Evolutionary conservation across 192 early-diverging fungal species (phyloP), one percentile per base, ranked within the genome.

Genomic region (Dissophora globulifera): DNA sequence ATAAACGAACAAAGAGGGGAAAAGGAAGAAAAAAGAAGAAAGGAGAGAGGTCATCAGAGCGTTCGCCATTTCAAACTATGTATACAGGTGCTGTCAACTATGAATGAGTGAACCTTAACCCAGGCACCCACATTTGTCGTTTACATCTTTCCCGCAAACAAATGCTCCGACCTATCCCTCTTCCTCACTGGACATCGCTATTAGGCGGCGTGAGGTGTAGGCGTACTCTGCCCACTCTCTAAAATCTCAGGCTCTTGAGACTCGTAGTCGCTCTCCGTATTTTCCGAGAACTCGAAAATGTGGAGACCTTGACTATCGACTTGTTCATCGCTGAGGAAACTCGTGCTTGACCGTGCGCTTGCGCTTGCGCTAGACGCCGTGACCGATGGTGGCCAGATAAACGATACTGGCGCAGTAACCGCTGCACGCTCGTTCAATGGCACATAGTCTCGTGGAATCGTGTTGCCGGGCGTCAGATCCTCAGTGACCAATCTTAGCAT

Each of bases 401-500:
- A 31, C 3, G 16, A 9, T 10, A 20, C 41, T 41, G 38, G 27
- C 15, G 33, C 40, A 11, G 49, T 23, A n/a, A 19, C 5, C 25
- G 30, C 26, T 23, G 29, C 11, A 7, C 16, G 41, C 30, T 10
- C 15, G 12, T 40, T 9, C 1, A 10, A 8, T 3, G 29, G 3
- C 16, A 22, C 29, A 31, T 53, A 15, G 6, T 61, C 32, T 48
- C 59, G 17, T 45, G 72, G 58, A 19, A 67, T 57, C 0, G 72
- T 76, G 40, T 50, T 62, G 3, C 58, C 57, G 22, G 62, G 52
- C 1, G 50, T 55, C 16, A 25, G 47, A 27, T 62, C 58, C 19
- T 62, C 72, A 11, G 58, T 43, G 17, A 76, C 64, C 35, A 76
- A 22, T 22, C 35, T 41, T 17, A 76, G 23, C 56, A 76, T 53